Evolutionary conservation across 768 basidiomycete species (phyloP), one percentile per base, ranked within the genome.

Genomic region (Gautieria morchelliformis): DNA sequence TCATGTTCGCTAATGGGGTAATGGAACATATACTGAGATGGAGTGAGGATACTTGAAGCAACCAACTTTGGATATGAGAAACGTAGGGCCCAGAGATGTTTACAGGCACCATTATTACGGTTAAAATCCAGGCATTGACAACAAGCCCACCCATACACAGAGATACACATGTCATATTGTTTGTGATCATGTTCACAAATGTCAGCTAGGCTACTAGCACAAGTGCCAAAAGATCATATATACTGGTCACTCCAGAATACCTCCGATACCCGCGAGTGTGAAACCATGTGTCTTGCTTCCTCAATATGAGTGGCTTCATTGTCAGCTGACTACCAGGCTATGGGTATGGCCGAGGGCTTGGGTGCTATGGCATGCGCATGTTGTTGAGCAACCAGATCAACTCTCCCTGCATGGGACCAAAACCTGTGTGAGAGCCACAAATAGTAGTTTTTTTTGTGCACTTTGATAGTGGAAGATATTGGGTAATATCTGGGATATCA

Each of bases 401-500:
- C n/a, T n/a, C n/a, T n/a, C 39, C 9, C 39, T 9, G 17, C 9
- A 40, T 40, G 9, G 9, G 39, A 9, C 39, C 39, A 40, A 40
- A 40, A 40, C 39, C 39, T 9, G 9, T 40, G 9, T 9, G 39
- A 40, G 9, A 40, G 9, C 39, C 39, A 40, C 17, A 17, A 40
- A 40, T 40, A 40, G 39, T 40, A 40, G n/a, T 40, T 9, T 9
- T 40, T 40, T 17, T 40, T 40, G 39, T 9, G 39, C 17, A 9
- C 39, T 40, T 40, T 17, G 39, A 40, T 9, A 9, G 17, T 9
- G 17, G 39, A 40, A 40, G 9, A 40, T 40, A 17, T 40, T 32
- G 0, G 68, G 68, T 15, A 53, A 9, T 10, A 35, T 39, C 17
- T 53, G 33, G 17, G 20, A 17, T 7, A 39, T 41, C 1, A 68